These are phyloP conservation scores for Malania oleifera DNA, from an alignment of 164 flowering plant species.

Conservation along the genomic window DNA sequence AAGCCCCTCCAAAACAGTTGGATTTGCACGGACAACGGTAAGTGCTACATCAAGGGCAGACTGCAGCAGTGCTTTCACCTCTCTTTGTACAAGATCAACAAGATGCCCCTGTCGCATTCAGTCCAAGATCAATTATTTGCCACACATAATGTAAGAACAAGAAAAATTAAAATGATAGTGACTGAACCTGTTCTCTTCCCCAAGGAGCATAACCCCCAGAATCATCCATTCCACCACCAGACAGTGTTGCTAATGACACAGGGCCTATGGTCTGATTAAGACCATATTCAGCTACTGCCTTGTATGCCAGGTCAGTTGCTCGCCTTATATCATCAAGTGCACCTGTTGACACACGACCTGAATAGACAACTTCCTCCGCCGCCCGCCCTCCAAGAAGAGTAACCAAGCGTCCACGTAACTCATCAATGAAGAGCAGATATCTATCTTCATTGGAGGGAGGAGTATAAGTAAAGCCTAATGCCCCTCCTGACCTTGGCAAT, in stretches of 20 bases:
- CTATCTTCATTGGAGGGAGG: slow-evolving; percentile 93
- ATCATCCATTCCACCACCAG: slow-evolving; percentile 88
- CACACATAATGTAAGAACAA: background rate
- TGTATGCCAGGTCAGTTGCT: slow-evolving; percentile 98
- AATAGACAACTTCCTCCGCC: slow-evolving; percentile 90
- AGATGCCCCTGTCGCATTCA: slow-evolving; percentile 69
- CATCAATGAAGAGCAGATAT: slow-evolving; percentile 92
- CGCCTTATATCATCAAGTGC: slow-evolving; percentile 95
- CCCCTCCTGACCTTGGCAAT: slow-evolving; percentile 96
- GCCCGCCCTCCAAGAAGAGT: slow-evolving; percentile 99
- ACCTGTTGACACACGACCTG: slow-evolving; percentile 97
- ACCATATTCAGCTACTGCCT: slow-evolving; percentile 98
- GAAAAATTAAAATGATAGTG: slow-evolving; percentile 2
- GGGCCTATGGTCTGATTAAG: slow-evolving; percentile 88
- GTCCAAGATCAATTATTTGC: slow-evolving; percentile 12
- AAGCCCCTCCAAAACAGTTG: slow-evolving; percentile 85
- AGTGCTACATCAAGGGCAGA: slow-evolving; percentile 89
- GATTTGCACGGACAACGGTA: slow-evolving; percentile 87
- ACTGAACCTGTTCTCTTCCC: slow-evolving; percentile 86
- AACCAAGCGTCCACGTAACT: slow-evolving; percentile 93
- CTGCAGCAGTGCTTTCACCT: slow-evolving; percentile 77
- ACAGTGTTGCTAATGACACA: slow-evolving; percentile 72
- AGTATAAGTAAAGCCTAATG: slow-evolving; percentile 87
- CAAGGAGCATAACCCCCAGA: slow-evolving; percentile 71
- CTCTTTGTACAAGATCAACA: slow-evolving; percentile 92